phyloP scores from a whole-genome alignment of 1,284 basidiomycete genomes.

The Pseudomicrostroma phylloplanum region DNA sequence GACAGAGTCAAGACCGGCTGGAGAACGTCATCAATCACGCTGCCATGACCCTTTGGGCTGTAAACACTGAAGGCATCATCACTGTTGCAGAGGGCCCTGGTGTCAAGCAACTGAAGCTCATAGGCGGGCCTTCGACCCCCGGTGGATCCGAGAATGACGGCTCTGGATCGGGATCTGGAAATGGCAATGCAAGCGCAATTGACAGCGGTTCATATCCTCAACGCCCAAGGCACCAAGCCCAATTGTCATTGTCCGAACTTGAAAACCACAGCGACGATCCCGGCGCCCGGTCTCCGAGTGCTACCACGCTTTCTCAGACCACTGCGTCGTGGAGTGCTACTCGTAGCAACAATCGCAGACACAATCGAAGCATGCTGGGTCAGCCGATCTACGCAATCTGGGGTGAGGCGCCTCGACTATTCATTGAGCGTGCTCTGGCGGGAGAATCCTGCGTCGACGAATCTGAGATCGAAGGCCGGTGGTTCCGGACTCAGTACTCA shows the following conservation, averaged over 20 bases:
- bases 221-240: no score
- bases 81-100: slow-evolving; percentile 43
- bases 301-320: slow-evolving; percentile 8
- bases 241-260: no score
- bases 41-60: slow-evolving; percentile 44
- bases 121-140: slow-evolving; percentile 29
- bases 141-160: slow-evolving; percentile 30
- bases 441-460: slow-evolving; percentile 41
- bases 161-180: slow-evolving; percentile 8
- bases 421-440: slow-evolving; percentile 31
- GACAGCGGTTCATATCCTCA: no score
- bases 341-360: slow-evolving; percentile 13
- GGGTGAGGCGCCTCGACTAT: slow-evolving; percentile 30
- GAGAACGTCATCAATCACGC: slow-evolving; percentile 46
- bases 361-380: slow-evolving; percentile 29
- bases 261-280: not conserved
- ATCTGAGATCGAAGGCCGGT: slow-evolving; percentile 43
- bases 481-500: slow-evolving; percentile 44
- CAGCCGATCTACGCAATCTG: slow-evolving; percentile 38
- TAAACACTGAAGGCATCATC: slow-evolving; percentile 36
- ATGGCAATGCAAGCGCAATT: not conserved
- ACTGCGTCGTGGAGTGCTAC: not conserved
- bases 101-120: slow-evolving; percentile 37
- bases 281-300: slow-evolving; percentile 7
- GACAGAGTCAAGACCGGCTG: slow-evolving; percentile 38